Evolutionary conservation across 2,329 filamentous ascomycete genomes (phyloP), one percentile per base, ranked within the genome.

Genomic region (Fusarium nurragi): DNA sequence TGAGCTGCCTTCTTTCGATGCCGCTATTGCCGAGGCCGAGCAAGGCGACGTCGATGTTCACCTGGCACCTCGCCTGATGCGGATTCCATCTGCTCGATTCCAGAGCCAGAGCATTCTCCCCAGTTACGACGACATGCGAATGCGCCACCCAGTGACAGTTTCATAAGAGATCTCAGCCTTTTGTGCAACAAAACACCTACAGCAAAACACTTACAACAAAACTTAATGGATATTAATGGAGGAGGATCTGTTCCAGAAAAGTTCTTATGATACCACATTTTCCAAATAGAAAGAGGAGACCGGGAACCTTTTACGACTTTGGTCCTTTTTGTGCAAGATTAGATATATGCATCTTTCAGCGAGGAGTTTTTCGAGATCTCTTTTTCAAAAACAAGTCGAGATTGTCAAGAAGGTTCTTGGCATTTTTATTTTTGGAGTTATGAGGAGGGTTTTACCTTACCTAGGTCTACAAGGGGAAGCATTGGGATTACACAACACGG

Each of bases 1-100:
- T 32, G 78, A 76, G 5, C 76, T 81, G 37, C 84, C 84, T 4
- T 82, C 76, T 52, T 86, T 86, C 59, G 84, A 85, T 66, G 77
- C 76, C 10, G 81, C 78, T 22, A 74, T 84, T 61, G 77, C 77
- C 2, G 71, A 76, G 50, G 68, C 71, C 11, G 77, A 81, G 55
- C 79, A 79, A 52, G 79, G 79, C 4, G 80, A 80, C 19, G 78
- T 76, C 11, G 81, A 85, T 21, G 75, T 75, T 11, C 77, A 78
- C 57, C 60, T 85, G 14, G 74, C 74, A 48, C 81, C 81, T 14
- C 77, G 82, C 36, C 53, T 78, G 25, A 61, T 81, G 43, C 71
- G 32, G 21, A 70, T 76, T 28, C 77, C 79, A 1, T 71, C 76
- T 10, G 60, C 71, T 7, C 67, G 73, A 11, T 75, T 73, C 28